A percentile compares a stretch with the other conserved stretches of the same genome.
These are phyloP conservation scores for Dalbergia cultrata DNA, from an alignment of 306 rosid genomes.

Conservation along the genomic window DNA sequence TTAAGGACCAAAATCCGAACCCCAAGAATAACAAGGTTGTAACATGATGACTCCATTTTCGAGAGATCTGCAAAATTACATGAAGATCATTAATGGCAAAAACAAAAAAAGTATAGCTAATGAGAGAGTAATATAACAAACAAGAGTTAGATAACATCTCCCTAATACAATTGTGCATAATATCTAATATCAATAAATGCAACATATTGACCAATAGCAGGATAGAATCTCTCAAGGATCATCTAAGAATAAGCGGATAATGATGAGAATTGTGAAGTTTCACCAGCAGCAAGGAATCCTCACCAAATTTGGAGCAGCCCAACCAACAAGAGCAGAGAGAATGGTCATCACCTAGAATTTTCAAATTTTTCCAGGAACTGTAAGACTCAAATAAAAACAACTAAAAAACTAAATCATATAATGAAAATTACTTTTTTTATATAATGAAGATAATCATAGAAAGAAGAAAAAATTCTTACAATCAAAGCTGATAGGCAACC, in stretches of 20 bases:
- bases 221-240: background rate
- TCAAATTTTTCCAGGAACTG: conserved; percentile 30
- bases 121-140: conserved; percentile 6
- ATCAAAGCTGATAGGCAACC: conserved; percentile 88
- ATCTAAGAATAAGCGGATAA: conserved; percentile 20
- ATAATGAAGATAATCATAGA: background rate
- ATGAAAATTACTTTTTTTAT: background rate
- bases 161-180: background rate
- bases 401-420: background rate
- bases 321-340: conserved; percentile 91
- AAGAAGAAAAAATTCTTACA: conserved; percentile 59
- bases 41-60: conserved; percentile 84
- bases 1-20: conserved; percentile 90
- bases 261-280: conserved; percentile 8
- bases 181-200: conserved; percentile 14
- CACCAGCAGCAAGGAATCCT: conserved; percentile 35
- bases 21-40: conserved; percentile 87
- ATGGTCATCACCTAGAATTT: conserved; percentile 85
- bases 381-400: conserved; percentile 11
- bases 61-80: conserved; percentile 71
- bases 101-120: background rate
- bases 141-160: conserved; percentile 33
- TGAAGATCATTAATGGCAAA: conserved; percentile 23
- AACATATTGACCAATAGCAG: background rate
- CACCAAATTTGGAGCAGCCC: conserved; percentile 98